These are phyloP conservation scores for bread wheat (Triticum aestivum) DNA, from an alignment of 176 grass and related monocot genomes.

Conservation along the genomic window DNA sequence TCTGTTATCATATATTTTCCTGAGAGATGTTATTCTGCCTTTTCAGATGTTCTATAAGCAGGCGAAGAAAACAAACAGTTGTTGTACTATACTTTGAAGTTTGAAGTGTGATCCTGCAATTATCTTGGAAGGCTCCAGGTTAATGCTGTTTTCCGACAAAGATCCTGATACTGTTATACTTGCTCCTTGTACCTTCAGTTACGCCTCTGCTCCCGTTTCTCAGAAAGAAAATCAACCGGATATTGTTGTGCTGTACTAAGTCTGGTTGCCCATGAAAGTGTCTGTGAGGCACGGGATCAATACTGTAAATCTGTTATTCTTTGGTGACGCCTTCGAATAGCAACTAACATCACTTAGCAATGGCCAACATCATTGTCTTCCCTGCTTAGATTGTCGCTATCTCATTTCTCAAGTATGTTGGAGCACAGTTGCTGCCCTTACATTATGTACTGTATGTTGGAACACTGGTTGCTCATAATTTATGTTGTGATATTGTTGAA, in stretches of 20 bases:
- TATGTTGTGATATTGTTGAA: not conserved
- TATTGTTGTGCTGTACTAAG: conserved; percentile 33
- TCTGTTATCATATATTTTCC: not conserved
- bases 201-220: not conserved
- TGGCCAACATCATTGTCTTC: not conserved
- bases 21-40: not conserved
- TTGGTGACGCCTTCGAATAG: conserved; percentile 14
- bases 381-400: not conserved
- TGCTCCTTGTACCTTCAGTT: conserved; percentile 15
- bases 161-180: not conserved
- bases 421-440: not conserved
- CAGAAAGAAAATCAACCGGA: conserved; percentile 11
- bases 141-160: not conserved
- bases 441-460: not conserved
- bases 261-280: conserved; percentile 12
- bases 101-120: conserved; percentile 21
- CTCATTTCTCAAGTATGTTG: not conserved
- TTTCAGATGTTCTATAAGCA: conserved; percentile 99
- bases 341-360: conserved; percentile 34
- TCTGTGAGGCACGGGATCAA: not conserved
- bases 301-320: conserved; percentile 14
- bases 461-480: not conserved
- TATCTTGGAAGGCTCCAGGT: conserved; percentile 38
- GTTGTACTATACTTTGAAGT: conserved; percentile 89
- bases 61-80: conserved; percentile 94